phyloP scores from a whole-genome alignment of 1,284 basidiomycete species.

The Cutaneotrichosporon daszewskae region DNA sequence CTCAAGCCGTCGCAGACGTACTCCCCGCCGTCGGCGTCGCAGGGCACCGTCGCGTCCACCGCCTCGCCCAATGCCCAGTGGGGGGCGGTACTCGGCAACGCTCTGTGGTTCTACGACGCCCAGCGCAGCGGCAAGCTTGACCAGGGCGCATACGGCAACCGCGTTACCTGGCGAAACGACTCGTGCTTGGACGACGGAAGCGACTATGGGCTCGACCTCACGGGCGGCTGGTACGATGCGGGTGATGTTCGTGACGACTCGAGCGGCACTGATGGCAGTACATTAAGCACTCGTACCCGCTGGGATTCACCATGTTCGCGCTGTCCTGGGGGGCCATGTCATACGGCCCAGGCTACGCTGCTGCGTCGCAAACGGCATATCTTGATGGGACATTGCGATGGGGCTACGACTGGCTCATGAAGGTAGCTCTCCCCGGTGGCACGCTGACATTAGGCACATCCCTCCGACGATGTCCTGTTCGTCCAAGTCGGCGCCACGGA shows the following conservation, averaged over 20 bases:
- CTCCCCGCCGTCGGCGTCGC: constrained; percentile 55
- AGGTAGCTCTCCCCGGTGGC: constrained; percentile 50
- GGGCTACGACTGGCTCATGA: constrained; percentile 86
- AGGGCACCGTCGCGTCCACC: constrained; percentile 53
- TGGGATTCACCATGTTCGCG: constrained; percentile 72
- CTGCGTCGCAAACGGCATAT: constrained; percentile 77
- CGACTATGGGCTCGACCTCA: constrained; percentile 67
- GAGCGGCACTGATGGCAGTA: constrained; percentile 48
- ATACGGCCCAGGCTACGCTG: constrained; percentile 73
- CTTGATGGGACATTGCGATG: constrained; percentile 80
- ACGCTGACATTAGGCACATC: constrained; percentile 62
- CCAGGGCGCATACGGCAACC: constrained; percentile 53
- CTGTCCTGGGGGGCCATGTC: constrained; percentile 82
- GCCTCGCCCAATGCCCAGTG: constrained; percentile 66
- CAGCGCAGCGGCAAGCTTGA: constrained; percentile 76
- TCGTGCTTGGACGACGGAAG: constrained; percentile 70
- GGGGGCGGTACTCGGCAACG: constrained; percentile 68
- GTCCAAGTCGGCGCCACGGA: constrained; percentile 68
- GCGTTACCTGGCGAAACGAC: constrained; percentile 81
- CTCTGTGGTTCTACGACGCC: constrained; percentile 84
- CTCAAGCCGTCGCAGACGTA: constrained; percentile 37
- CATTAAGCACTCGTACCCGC: constrained; percentile 76
- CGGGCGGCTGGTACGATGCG: constrained; percentile 86
- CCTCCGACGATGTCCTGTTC: constrained; percentile 64
- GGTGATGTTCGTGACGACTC: constrained; percentile 46